Conservation (phyloP, 805 yeast species). For the Debaryomyces hansenii region DNA sequence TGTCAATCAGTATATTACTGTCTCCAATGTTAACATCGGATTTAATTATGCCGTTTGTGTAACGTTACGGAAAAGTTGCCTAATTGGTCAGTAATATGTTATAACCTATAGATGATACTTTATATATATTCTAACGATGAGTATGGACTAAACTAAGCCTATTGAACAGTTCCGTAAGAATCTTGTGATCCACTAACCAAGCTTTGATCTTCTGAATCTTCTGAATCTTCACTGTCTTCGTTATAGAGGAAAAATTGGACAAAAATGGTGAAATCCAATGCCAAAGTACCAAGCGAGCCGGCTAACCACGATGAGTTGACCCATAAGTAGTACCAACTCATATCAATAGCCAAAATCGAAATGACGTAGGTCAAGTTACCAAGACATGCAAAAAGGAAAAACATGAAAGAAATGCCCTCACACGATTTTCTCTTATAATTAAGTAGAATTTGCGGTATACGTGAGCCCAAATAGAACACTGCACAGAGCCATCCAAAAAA, state of each 20-base stretch:
- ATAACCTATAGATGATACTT: neutral
- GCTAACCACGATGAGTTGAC: conserved; percentile 91
- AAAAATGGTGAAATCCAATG: conserved; percentile 81
- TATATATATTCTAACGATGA: neutral
- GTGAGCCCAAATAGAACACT: conserved; percentile 73
- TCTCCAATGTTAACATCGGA: neutral
- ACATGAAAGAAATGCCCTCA: conserved; percentile 92
- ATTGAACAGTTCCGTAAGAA: conserved; percentile 3
- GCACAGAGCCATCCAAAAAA: conserved; percentile 84
- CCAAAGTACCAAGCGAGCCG: conserved; percentile 86
- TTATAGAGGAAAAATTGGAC: conserved; percentile 81
- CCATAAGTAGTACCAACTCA: conserved; percentile 65
- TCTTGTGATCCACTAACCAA: conserved; percentile 1
- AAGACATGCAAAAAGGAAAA: conserved; percentile 90
- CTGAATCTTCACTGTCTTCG: conserved; percentile 20
- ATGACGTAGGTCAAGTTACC: conserved; percentile 92
- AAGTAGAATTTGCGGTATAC: conserved; percentile 87
- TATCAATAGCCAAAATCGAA: conserved; percentile 75
- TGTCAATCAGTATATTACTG: no score
- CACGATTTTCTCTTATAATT: conserved; percentile 87
- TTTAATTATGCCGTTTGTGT: conserved; percentile 1
- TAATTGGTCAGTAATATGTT: neutral
- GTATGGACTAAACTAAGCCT: neutral
- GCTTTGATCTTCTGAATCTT: conserved; percentile 1
- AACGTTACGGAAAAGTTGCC: neutral